Conservation (phyloP, 257 asterid genomes). For the Capsicum chinense region DNA sequence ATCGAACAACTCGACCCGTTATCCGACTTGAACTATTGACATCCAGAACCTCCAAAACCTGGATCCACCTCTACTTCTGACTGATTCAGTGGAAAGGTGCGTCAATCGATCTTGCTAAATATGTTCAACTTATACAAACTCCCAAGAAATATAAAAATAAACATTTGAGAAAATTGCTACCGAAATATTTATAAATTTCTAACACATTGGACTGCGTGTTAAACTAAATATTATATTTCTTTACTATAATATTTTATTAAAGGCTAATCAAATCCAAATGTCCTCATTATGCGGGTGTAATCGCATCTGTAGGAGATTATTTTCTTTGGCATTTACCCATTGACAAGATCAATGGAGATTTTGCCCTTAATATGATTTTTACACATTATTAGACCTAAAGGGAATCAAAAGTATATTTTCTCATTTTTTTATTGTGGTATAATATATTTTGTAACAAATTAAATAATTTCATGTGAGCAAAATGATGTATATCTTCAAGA, state of each 20-base stretch:
- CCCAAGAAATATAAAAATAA: too few species aligned
- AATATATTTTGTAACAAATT: neutral
- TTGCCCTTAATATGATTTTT: slow-evolving; percentile 13
- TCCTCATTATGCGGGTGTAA: slow-evolving; percentile 3
- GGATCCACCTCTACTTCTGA: too few species aligned
- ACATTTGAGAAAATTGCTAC: too few species aligned
- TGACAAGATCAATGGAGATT: slow-evolving; percentile 11
- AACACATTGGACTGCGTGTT: neutral
- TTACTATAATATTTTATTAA: neutral
- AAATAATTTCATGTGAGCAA: neutral
- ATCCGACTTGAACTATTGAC: too few species aligned
- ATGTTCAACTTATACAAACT: too few species aligned
- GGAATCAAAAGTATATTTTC: neutral
- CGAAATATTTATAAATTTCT: neutral
- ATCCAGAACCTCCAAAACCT: too few species aligned
- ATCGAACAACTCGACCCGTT: too few species aligned
- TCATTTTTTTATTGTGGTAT: neutral
- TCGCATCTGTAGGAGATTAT: neutral
- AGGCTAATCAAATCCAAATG: neutral
- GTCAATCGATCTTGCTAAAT: too few species aligned
- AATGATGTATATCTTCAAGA: neutral
- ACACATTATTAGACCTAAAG: neutral
- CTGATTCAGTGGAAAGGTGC: too few species aligned
- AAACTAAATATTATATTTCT: neutral
- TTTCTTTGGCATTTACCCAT: slow-evolving; percentile 20